Conservation (phyloP, 1,139 yeast genomes). For the Suhomyces coccinellae region DNA sequence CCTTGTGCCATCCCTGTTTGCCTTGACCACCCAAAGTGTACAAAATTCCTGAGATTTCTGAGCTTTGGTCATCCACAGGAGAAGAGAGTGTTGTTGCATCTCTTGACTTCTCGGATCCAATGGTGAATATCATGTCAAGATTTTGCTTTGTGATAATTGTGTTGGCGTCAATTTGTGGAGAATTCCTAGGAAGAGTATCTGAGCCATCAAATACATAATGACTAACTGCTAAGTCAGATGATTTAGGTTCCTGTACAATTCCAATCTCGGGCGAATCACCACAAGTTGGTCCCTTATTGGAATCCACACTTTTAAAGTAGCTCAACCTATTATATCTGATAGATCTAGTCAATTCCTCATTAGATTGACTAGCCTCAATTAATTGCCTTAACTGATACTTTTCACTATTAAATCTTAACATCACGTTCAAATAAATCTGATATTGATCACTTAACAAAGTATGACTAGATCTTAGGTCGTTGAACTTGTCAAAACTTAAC, state of each 20-base stretch:
- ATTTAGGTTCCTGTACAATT: slow-evolving; percentile 1
- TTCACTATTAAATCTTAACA: slow-evolving; percentile 45
- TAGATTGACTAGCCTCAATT: slow-evolving; percentile 44
- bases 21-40: slow-evolving; percentile 74
- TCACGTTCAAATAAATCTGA: slow-evolving; percentile 34
- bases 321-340: slow-evolving; percentile 34
- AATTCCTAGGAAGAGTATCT: not conserved
- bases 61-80: slow-evolving; percentile 23
- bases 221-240: not conserved
- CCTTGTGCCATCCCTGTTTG: slow-evolving; percentile 86
- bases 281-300: not conserved
- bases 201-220: not conserved
- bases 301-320: not conserved
- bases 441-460: slow-evolving; percentile 29
- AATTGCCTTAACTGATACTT: slow-evolving; percentile 44
- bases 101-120: slow-evolving; percentile 2
- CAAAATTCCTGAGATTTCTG: slow-evolving; percentile 54
- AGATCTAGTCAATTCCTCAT: slow-evolving; percentile 42
- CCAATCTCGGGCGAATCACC: not conserved
- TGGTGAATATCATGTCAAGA: slow-evolving; percentile 32
- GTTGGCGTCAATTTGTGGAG: slow-evolving; percentile 3
- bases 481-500: slow-evolving; percentile 24
- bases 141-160: slow-evolving; percentile 27
- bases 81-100: slow-evolving; percentile 3
- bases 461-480: slow-evolving; percentile 26